Conservation (phyloP, 352 stramenopile genomes). For the Pythium volutum region DNA sequence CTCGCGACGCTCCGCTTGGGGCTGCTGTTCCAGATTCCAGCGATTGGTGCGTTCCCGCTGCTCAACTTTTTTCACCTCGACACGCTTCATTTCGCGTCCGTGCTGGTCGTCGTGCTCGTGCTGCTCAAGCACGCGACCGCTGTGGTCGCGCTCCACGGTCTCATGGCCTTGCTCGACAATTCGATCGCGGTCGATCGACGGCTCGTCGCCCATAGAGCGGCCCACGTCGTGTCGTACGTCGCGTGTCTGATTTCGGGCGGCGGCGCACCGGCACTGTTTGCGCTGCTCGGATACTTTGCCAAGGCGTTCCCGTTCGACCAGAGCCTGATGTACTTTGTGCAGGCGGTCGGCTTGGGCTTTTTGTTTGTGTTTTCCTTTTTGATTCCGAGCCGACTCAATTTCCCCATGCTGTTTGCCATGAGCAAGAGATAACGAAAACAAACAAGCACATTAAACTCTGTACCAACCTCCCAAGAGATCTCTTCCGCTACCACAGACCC, state of each 20-base stretch:
- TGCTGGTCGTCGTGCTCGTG: constrained; percentile 54
- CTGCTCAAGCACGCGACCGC: constrained; percentile 62
- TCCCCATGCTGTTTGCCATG: constrained; percentile 78
- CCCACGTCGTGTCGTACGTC: constrained; percentile 57
- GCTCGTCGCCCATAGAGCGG: constrained; percentile 63
- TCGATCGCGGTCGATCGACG: constrained; percentile 72
- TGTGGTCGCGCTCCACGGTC: constrained; percentile 56
- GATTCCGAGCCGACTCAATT: constrained; percentile 80
- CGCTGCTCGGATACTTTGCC: constrained; percentile 69
- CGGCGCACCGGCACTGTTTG: constrained; percentile 56
- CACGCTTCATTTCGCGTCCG: constrained; percentile 53
- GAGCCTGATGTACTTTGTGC: constrained; percentile 75
- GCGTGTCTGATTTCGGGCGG: constrained; percentile 54
- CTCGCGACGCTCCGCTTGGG: constrained; percentile 72
- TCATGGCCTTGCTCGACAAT: constrained; percentile 74
- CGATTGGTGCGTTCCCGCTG: constrained; percentile 64
- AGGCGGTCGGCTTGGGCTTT: constrained; percentile 60
- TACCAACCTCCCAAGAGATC: too few species aligned
- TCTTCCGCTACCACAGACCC: too few species aligned
- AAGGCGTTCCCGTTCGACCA: constrained; percentile 77
- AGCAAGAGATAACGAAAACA: constrained; percentile 49
- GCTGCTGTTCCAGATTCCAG: constrained; percentile 71
- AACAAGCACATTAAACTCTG: too few species aligned
- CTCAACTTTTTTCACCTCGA: constrained; percentile 73
- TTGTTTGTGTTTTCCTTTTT: constrained; percentile 74